These are phyloP conservation scores for Aspergillus biplanus DNA, from an alignment of 495 filamentous ascomycete genomes.

Conservation along the genomic window DNA sequence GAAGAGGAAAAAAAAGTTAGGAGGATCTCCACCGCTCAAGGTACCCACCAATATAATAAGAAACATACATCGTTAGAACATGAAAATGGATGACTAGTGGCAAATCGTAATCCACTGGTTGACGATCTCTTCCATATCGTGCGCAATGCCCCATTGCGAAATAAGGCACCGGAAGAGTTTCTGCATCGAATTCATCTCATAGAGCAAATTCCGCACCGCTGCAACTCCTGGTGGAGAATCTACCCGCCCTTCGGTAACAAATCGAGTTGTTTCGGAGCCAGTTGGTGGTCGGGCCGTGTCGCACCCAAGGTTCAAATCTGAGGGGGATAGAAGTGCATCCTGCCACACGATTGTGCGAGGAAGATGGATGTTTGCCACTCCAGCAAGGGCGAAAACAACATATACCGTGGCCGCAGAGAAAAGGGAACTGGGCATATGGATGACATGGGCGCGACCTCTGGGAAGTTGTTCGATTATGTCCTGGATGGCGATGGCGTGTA, in stretches of 20 bases:
- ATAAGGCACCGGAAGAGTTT: slow-evolving; percentile 52
- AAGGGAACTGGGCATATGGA: slow-evolving; percentile 51
- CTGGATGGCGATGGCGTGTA: slow-evolving; percentile 54
- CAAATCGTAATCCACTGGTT: slow-evolving; percentile 51
- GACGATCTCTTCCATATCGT: slow-evolving; percentile 53
- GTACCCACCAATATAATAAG: too few species aligned
- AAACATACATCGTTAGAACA: too few species aligned
- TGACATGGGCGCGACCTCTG: slow-evolving; percentile 49
- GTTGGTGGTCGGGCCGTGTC: slow-evolving; percentile 28
- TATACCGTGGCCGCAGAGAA: slow-evolving; percentile 51
- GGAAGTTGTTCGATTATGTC: slow-evolving; percentile 54
- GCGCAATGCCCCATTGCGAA: slow-evolving; percentile 53
- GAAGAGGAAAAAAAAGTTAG: too few species aligned
- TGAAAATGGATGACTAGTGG: slow-evolving; percentile 32
- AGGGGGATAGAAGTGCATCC: slow-evolving; percentile 40
- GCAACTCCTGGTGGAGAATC: slow-evolving; percentile 28
- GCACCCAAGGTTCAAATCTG: slow-evolving; percentile 38
- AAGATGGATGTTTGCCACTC: slow-evolving; percentile 39
- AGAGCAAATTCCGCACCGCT: slow-evolving; percentile 44
- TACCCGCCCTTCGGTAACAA: slow-evolving; percentile 36
- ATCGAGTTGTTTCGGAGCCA: slow-evolving; percentile 42
- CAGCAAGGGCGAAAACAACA: slow-evolving; percentile 44
- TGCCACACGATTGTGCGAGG: slow-evolving; percentile 50
- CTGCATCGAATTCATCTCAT: slow-evolving; percentile 55
- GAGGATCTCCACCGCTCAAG: too few species aligned